Percentiles rank a stretch among this genome's conserved stretches.
phyloP scores from a whole-genome alignment of 129 eudicot species.

The Cynara cardunculus region DNA sequence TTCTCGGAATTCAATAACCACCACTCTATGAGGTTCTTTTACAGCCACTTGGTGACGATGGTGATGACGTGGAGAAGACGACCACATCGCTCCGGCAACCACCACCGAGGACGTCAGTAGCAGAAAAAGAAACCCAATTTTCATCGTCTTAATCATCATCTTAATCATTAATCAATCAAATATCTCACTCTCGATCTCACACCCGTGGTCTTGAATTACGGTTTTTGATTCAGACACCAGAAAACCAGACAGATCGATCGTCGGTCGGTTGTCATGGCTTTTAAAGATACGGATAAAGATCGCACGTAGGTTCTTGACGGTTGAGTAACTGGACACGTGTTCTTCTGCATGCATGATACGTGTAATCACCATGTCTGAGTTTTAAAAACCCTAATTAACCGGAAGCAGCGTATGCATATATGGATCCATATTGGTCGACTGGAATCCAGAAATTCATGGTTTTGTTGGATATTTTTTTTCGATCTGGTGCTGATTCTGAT shows the following conservation, averaged over 20 bases:
- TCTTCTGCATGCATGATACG: conserved; percentile 17
- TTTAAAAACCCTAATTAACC: neutral
- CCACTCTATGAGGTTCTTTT: conserved; percentile 41
- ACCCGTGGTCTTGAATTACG: neutral
- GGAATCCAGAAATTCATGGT: neutral
- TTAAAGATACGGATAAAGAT: neutral
- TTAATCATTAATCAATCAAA: neutral
- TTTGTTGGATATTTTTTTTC: neutral
- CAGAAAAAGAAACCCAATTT: neutral
- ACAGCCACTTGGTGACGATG: conserved; percentile 16
- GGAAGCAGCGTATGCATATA: no score
- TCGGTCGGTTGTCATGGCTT: neutral
- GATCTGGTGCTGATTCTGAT: neutral
- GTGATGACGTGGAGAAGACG: conserved; percentile 23
- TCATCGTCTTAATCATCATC: neutral
- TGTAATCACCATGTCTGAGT: neutral
- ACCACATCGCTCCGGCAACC: conserved; percentile 33
- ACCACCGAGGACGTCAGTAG: neutral
- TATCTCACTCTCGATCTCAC: neutral
- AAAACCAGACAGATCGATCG: neutral
- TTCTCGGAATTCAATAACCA: conserved; percentile 39
- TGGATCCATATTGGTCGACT: neutral
- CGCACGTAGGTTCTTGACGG: neutral
- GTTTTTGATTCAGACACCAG: neutral
- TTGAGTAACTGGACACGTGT: conserved; percentile 8